Evolutionary conservation across 768 basidiomycete species (phyloP).

Genomic region (Chiua virens): DNA sequence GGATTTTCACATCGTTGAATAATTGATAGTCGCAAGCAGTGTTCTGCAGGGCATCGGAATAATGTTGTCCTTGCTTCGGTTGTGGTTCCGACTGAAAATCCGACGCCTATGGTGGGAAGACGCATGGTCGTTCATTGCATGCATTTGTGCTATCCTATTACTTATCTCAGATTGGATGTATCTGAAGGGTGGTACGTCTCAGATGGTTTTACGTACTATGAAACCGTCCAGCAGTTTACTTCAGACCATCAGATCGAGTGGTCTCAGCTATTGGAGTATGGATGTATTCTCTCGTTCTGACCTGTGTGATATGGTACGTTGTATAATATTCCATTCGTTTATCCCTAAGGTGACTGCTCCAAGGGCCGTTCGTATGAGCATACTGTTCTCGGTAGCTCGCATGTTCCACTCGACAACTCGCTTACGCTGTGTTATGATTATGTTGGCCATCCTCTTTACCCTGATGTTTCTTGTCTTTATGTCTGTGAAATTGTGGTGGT

Average conservation of each 20-base stretch:
- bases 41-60: constrained; percentile 13
- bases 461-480: constrained; percentile 7
- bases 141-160: neutral
- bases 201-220: neutral
- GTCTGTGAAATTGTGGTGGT: constrained; percentile 12
- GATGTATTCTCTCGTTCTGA: constrained; percentile 2
- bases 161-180: constrained; percentile 15
- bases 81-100: constrained; percentile 16
- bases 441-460: constrained; percentile 8
- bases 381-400: constrained; percentile 21
- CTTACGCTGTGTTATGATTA: constrained; percentile 8
- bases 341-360: neutral
- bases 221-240: neutral
- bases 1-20: neutral
- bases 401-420: constrained; percentile 9
- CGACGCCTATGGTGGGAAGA: constrained; percentile 26
- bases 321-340: neutral
- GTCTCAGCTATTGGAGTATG: constrained; percentile 11
- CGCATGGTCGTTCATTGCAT: constrained; percentile 11
- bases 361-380: constrained; percentile 27
- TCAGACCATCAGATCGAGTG: constrained; percentile 1
- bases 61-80: constrained; percentile 15
- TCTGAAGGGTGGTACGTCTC: constrained; percentile 14
- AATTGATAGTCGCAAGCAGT: constrained; percentile 2
- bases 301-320: constrained; percentile 17